phyloP scores from a whole-genome alignment of 2,329 filamentous ascomycete genomes.

The Colletotrichum tropicale region DNA sequence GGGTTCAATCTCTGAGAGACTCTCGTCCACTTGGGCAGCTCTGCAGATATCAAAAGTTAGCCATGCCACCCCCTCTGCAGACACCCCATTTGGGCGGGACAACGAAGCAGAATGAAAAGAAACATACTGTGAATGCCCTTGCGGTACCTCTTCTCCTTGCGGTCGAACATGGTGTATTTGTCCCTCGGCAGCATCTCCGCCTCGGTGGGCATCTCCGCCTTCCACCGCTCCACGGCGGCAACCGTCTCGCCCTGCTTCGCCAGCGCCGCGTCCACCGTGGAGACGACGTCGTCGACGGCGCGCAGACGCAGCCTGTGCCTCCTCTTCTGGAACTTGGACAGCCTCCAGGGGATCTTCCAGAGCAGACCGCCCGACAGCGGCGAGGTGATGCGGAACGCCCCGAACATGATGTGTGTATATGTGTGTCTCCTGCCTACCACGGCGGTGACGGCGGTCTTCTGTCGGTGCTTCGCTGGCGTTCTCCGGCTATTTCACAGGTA shows the following conservation, averaged over 20 bases:
- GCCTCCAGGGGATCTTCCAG: constrained; percentile 97
- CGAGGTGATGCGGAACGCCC: constrained; percentile 79
- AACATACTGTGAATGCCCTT: constrained; percentile 98
- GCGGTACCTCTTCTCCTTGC: constrained; percentile 92
- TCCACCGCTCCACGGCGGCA: constrained; percentile 88
- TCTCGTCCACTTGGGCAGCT: constrained; percentile 91
- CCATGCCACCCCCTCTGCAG: not conserved
- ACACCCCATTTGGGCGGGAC: not conserved
- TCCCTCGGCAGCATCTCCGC: constrained; percentile 94
- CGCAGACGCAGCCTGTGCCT: constrained; percentile 84
- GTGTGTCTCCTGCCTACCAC: not conserved
- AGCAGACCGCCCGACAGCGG: constrained; percentile 80
- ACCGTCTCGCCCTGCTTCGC: constrained; percentile 73
- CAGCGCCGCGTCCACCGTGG: constrained; percentile 80
- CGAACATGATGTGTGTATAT: constrained; percentile 69
- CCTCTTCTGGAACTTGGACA: constrained; percentile 89
- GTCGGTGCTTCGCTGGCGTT: not conserved
- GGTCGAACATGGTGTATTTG: constrained; percentile 98
- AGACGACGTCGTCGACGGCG: constrained; percentile 85
- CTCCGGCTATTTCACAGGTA: too few species aligned
- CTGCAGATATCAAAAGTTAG: constrained; percentile 44
- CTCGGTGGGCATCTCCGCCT: constrained; percentile 93
- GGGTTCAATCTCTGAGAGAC: constrained; percentile 94
- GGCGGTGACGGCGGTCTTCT: not conserved
- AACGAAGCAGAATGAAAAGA: not conserved